Evolutionary conservation across 345 rosid genomes (phyloP).

Genomic region (Brassica juncea): DNA sequence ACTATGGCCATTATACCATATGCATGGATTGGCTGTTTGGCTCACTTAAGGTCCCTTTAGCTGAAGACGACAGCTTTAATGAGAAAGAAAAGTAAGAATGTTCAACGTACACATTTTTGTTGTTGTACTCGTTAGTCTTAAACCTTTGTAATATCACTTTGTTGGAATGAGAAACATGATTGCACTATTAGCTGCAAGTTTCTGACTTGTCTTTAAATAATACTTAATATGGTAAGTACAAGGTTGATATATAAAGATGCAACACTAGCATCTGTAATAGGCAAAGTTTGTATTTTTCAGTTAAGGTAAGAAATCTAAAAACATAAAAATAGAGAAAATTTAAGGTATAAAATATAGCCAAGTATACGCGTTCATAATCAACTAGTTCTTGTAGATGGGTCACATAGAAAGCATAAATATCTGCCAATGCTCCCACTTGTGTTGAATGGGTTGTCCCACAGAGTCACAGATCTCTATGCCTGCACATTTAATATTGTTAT

Average conservation of each 20-base stretch:
- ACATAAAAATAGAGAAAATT: no score
- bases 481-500: no score
- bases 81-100: conserved; percentile 10
- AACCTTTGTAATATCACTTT: not conserved
- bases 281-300: not conserved
- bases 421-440: not conserved
- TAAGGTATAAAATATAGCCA: no score
- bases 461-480: no score
- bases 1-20: conserved; percentile 86
- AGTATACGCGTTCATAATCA: not conserved
- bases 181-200: not conserved
- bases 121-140: conserved; percentile 16
- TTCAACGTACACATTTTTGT: not conserved
- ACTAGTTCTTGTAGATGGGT: not conserved
- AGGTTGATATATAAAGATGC: not conserved
- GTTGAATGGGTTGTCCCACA: no score
- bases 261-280: conserved; percentile 43
- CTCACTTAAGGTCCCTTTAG: conserved; percentile 60
- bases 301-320: not conserved
- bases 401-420: not conserved
- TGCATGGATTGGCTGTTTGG: conserved; percentile 96
- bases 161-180: not conserved
- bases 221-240: not conserved
- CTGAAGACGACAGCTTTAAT: conserved; percentile 30
- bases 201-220: not conserved